Evolutionary conservation across 1,139 yeast species (phyloP).

Genomic region (Candida tetrigidarum): DNA sequence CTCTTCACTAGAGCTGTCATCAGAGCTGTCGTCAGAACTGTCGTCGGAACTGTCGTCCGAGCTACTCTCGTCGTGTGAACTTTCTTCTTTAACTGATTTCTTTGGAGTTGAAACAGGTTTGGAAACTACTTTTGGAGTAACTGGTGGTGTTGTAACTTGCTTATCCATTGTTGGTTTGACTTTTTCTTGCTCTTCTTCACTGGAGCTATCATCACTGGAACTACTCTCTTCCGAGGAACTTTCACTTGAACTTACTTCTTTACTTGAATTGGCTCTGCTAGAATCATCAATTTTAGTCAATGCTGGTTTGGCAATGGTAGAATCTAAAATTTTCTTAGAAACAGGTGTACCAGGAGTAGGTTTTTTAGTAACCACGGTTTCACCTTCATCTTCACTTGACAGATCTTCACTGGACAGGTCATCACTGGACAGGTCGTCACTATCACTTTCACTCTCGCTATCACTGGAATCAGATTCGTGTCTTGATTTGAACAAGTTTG

Average conservation of each 20-base stretch:
- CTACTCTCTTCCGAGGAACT: not conserved
- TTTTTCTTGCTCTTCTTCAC: slow-evolving; percentile 15
- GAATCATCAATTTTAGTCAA: not conserved
- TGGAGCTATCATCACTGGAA: not conserved
- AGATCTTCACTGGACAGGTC: slow-evolving; percentile 8
- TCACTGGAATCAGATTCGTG: slow-evolving; percentile 6
- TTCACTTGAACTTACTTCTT: slow-evolving; percentile 6
- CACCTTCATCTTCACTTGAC: slow-evolving; percentile 6
- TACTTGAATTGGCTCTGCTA: not conserved
- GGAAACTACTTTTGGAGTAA: too few species aligned
- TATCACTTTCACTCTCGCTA: not conserved
- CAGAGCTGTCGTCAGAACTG: not conserved
- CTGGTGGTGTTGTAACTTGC: not conserved
- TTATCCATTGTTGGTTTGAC: not conserved
- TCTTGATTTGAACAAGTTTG: slow-evolving; percentile 1
- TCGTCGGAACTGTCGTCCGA: not conserved
- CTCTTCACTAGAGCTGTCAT: slow-evolving; percentile 5
- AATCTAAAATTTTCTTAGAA: not conserved
- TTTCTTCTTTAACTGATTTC: not conserved
- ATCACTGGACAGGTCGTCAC: not conserved
- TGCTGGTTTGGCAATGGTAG: not conserved
- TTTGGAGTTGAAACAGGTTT: not conserved
- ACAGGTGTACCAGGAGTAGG: not conserved
- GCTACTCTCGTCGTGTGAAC: not conserved
- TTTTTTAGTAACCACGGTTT: not conserved